phyloP scores from a whole-genome alignment of 805 yeast species.

The Yarrowia divulgata region DNA sequence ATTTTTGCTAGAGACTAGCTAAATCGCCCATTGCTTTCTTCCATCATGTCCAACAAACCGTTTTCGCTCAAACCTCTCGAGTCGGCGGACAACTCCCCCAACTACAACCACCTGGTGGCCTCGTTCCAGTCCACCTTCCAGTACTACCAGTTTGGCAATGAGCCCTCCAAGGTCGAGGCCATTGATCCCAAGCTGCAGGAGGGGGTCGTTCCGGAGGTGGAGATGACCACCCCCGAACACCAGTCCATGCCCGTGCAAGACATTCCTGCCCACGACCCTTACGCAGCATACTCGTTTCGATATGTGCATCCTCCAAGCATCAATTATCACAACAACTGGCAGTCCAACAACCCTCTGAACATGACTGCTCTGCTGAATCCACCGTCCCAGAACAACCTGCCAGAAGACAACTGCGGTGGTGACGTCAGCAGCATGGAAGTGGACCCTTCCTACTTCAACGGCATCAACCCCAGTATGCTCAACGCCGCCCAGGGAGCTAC shows the following conservation, averaged over 20 bases:
- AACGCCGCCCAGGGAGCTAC: background rate
- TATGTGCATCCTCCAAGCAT: slow-evolving; percentile 28
- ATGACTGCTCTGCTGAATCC: background rate
- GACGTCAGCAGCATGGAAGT: background rate
- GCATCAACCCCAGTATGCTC: slow-evolving; percentile 21
- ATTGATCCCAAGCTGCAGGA: slow-evolving; percentile 13
- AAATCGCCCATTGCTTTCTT: too few relatives aligned
- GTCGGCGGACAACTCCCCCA: background rate
- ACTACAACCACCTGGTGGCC: background rate
- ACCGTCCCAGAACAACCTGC: background rate
- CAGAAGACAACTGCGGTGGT: background rate
- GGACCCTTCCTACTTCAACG: slow-evolving; percentile 14
- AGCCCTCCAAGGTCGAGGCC: background rate
- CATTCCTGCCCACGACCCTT: slow-evolving; percentile 22
- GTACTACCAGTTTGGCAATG: slow-evolving; percentile 21
- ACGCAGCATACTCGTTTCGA: slow-evolving; percentile 22
- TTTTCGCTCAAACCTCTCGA: slow-evolving; percentile 12
- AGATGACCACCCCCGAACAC: background rate
- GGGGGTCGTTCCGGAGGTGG: background rate
- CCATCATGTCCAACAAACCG: slow-evolving; percentile 14
- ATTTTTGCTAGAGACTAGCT: too few relatives aligned
- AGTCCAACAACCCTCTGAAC: background rate
- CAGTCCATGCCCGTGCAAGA: background rate
- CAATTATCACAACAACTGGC: slow-evolving; percentile 16
- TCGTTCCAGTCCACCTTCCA: slow-evolving; percentile 2